phyloP scores from a whole-genome alignment of 2,329 filamentous ascomycete species.

The Verticillium dahliae region DNA sequence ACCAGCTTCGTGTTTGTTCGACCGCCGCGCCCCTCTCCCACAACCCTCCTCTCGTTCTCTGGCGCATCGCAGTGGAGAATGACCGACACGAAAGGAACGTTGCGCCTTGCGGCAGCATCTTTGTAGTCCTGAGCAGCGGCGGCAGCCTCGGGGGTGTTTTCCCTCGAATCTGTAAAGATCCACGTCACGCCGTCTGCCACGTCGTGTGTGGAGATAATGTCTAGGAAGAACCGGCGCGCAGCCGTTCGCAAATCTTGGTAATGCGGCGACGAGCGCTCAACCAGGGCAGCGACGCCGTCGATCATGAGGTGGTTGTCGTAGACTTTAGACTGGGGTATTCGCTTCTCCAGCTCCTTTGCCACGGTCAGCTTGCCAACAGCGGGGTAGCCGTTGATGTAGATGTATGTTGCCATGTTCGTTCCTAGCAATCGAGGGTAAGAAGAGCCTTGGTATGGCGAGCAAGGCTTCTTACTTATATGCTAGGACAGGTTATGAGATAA shows the following conservation, averaged over 20 bases:
- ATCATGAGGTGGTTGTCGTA: constrained; percentile 23
- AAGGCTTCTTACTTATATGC: too few relatives aligned
- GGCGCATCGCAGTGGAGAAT: constrained; percentile 17
- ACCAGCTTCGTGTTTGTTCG: constrained; percentile 13
- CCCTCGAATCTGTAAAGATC: constrained; percentile 19
- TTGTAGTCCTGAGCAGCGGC: constrained; percentile 13
- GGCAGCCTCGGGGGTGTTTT: constrained; percentile 2
- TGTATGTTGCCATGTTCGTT: constrained; percentile 6
- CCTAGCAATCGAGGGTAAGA: background rate
- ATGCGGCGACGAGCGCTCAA: constrained; percentile 12
- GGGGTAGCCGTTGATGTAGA: constrained; percentile 25
- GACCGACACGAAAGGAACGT: constrained; percentile 18
- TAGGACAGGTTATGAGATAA: too few relatives aligned
- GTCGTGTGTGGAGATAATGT: constrained; percentile 7
- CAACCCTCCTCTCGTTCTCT: constrained; percentile 17
- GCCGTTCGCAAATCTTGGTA: constrained; percentile 15
- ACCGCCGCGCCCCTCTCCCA: constrained; percentile 3
- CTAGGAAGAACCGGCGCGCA: constrained; percentile 2
- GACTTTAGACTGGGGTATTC: constrained; percentile 16
- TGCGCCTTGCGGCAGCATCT: constrained; percentile 12
- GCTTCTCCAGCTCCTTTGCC: constrained; percentile 18
- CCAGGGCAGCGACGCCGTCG: constrained; percentile 15
- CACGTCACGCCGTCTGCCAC: constrained; percentile 6
- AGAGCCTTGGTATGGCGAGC: background rate
- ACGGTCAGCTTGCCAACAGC: constrained; percentile 23